phyloP scores from a whole-genome alignment of 192 early-diverging fungal genomes.

The Irineochytrium annulatum region DNA sequence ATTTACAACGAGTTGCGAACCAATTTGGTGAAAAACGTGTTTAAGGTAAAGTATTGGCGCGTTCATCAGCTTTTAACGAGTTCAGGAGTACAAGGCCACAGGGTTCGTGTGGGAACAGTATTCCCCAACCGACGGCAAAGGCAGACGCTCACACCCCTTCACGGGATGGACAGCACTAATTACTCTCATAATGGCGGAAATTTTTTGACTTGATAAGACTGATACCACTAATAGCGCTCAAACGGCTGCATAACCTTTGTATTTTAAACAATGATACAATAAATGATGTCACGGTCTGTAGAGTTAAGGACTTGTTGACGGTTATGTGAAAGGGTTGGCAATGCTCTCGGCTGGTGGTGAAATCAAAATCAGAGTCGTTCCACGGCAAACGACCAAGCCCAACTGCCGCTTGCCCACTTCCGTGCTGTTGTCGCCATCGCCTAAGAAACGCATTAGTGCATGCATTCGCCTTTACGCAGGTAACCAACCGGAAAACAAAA shows the following conservation, averaged over 20 bases:
- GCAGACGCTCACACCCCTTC: constrained; percentile 85
- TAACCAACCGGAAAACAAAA: constrained; percentile 36
- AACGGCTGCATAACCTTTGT: too few relatives aligned
- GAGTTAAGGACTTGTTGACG: background rate
- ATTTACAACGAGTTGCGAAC: constrained; percentile 72
- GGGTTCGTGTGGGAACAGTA: constrained; percentile 95
- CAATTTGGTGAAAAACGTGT: constrained; percentile 74
- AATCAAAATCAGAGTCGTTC: constrained; percentile 83
- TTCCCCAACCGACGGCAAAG: constrained; percentile 65
- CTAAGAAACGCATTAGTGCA: constrained; percentile 6
- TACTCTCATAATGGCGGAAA: constrained; percentile 79
- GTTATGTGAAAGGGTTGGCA: constrained; percentile 73
- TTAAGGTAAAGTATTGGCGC: constrained; percentile 42
- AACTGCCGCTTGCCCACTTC: constrained; percentile 48
- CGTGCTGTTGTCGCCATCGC: background rate
- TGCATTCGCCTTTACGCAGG: background rate
- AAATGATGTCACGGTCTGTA: background rate
- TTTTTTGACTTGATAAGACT: too few relatives aligned
- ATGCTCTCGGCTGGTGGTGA: constrained; percentile 88
- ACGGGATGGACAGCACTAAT: constrained; percentile 91
- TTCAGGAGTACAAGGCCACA: constrained; percentile 68
- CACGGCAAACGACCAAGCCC: constrained; percentile 85
- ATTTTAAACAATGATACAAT: too few relatives aligned
- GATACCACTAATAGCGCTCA: too few relatives aligned
- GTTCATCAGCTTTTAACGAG: background rate